A percentile compares a stretch with the other conserved stretches of the same genome.
phyloP scores from a whole-genome alignment of 2,329 filamentous ascomycete species.

The Ophiostoma angusticollis region DNA sequence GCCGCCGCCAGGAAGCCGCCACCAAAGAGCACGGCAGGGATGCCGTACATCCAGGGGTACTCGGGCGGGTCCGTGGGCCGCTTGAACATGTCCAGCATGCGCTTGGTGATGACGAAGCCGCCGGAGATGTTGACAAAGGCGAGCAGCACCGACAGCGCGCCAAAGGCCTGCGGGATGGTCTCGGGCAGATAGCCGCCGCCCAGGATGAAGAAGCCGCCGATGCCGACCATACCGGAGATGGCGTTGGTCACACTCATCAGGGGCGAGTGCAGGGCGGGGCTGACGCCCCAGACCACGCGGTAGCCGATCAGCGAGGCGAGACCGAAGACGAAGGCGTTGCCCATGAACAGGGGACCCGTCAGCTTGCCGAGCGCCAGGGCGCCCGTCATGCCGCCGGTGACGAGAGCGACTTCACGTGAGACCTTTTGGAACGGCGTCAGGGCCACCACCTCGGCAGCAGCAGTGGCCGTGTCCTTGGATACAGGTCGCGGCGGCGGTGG shows the following conservation, averaged over 20 bases:
- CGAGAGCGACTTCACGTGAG: conserved; percentile 57
- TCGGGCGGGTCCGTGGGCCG: conserved; percentile 77
- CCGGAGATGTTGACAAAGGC: conserved; percentile 83
- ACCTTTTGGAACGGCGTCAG: conserved; percentile 74
- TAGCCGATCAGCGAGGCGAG: conserved; percentile 79
- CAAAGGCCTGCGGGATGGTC: conserved; percentile 67
- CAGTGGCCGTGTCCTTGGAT: conserved; percentile 42
- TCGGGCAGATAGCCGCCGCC: conserved; percentile 67
- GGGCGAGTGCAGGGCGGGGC: conserved; percentile 71
- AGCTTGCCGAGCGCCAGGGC: conserved; percentile 66
- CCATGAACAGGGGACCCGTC: conserved; percentile 76
- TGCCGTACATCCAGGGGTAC: conserved; percentile 74
- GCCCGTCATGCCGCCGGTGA: conserved; percentile 67
- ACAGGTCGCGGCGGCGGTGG: conserved; percentile 44
- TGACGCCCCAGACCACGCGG: conserved; percentile 76
- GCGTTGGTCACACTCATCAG: conserved; percentile 91
- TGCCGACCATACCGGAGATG: conserved; percentile 80
- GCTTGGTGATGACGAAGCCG: conserved; percentile 82
- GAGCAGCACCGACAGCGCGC: conserved; percentile 66
- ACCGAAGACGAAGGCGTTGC: conserved; percentile 73
- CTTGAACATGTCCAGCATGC: conserved; percentile 89
- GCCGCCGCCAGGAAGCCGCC: conserved; percentile 72
- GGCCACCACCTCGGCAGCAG: conserved; percentile 44
- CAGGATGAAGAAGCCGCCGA: conserved; percentile 80
- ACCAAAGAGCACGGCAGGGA: conserved; percentile 65